Conservation (phyloP, 1,139 yeast species). For the Pichiaceae sp. region DNA sequence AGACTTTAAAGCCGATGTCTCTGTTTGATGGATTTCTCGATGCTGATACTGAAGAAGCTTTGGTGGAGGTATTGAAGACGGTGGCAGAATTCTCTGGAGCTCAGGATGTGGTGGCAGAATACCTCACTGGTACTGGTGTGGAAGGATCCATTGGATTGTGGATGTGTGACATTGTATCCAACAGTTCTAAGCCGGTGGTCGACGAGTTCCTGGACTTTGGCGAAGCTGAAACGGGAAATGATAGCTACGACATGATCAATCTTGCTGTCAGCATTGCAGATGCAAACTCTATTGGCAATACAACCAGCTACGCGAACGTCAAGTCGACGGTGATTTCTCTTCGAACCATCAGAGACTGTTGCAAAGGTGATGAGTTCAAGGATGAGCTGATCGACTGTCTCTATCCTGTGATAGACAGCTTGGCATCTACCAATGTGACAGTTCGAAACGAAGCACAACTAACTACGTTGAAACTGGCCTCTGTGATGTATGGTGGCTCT, state of each 20-base stretch:
- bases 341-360: slow-evolving; percentile 32
- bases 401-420: slow-evolving; percentile 45
- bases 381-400: slow-evolving; percentile 45
- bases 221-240: slow-evolving; percentile 1
- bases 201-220: slow-evolving; percentile 1
- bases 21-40: slow-evolving; percentile 14
- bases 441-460: slow-evolving; percentile 40
- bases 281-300: slow-evolving; percentile 3
- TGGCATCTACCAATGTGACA: slow-evolving; percentile 38
- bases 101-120: not conserved
- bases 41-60: slow-evolving; percentile 10
- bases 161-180: slow-evolving; percentile 10
- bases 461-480: slow-evolving; percentile 39
- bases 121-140: slow-evolving; percentile 5
- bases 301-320: slow-evolving; percentile 5
- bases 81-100: not conserved
- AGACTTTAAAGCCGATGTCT: slow-evolving; percentile 9
- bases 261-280: slow-evolving; percentile 12
- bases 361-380: slow-evolving; percentile 32
- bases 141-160: slow-evolving; percentile 11
- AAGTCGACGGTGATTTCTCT: slow-evolving; percentile 26
- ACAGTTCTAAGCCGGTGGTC: not conserved
- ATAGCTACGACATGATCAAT: slow-evolving; percentile 3
- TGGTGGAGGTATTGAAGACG: slow-evolving; percentile 7
- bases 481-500: slow-evolving; percentile 48